Evolutionary conservation across 306 rosid species (phyloP), one percentile per base, ranked within the genome.

Genomic region (Rosa lucieae): DNA sequence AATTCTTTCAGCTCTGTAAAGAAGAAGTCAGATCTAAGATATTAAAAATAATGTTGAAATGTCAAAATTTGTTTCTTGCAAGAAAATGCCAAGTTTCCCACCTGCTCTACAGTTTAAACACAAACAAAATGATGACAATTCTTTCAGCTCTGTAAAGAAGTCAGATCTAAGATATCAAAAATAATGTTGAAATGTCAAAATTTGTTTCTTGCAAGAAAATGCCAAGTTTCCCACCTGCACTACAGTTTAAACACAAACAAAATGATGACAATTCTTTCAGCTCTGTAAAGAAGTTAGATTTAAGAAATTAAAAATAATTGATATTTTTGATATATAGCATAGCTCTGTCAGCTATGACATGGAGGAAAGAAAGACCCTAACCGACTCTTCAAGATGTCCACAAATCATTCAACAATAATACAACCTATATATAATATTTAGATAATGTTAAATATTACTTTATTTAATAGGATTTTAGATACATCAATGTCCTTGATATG

Each of bases 191-290:
- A 23, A 59, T 3, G 61, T 55, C 26, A 55, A 20, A 20, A n/a
- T 55, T 6, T 4, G 29, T 58, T 8, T 32, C 37, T 23, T 59
- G 37, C 10, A 21, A 59, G 37, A 59, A 21, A 59, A 10, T 59
- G 37, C 55, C 40, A 74, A 70, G 23, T 40, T 32, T 17, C 20
- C 55, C 40, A 74, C 67, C 72, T 13, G 78, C 74, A 48, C 23
- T 7, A 61, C 10, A n/a, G 6, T 32, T 62, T 17, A 39, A 69
- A 51, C 8, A 43, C 17, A 67, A 68, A 13, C 49, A 42, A 40
- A 23, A 23, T 26, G 67, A 29, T 23, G 39, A 2, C 39, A 61
- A 10, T 9, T 59, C 0, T 59, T 59, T 59, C 37, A 59, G 66
- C 37, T 56, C n/a, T 10, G 8, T 11, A 5, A 63, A 55, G 53